phyloP scores from a whole-genome alignment of 306 rosid genomes.

The Dalbergia cultrata region DNA sequence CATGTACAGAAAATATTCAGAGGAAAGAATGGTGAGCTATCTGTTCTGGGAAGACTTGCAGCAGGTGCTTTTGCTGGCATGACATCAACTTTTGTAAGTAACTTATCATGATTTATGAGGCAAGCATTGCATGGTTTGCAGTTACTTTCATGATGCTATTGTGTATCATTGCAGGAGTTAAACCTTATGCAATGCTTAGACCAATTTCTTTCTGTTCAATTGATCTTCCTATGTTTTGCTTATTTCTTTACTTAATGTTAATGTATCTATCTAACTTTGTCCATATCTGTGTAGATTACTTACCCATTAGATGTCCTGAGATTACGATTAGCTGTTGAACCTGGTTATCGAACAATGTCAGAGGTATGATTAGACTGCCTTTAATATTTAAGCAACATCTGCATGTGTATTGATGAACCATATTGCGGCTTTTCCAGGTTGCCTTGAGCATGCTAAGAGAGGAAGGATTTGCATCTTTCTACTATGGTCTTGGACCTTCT shows the following conservation, averaged over 20 bases:
- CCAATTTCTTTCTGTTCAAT: constrained; percentile 11
- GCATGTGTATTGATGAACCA: constrained; percentile 34
- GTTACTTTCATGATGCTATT: constrained; percentile 6
- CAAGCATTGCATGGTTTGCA: constrained; percentile 13
- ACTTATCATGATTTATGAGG: constrained; percentile 29
- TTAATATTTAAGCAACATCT: constrained; percentile 32
- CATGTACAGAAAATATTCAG: constrained; percentile 73
- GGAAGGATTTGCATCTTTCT: constrained; percentile 86
- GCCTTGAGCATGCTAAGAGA: constrained; percentile 82
- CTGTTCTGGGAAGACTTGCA: constrained; percentile 90
- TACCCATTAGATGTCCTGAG: constrained; percentile 94
- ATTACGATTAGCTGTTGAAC: constrained; percentile 91
- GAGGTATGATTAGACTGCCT: constrained; percentile 62
- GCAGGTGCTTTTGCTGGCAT: constrained; percentile 99
- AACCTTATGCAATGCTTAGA: constrained; percentile 12
- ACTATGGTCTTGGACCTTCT: constrained; percentile 93
- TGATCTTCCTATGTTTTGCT: background rate
- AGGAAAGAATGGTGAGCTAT: constrained; percentile 77
- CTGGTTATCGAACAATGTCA: constrained; percentile 89
- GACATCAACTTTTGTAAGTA: constrained; percentile 94
- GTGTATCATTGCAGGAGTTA: constrained; percentile 10
- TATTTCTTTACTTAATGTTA: background rate
- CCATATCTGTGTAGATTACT: constrained; percentile 67
- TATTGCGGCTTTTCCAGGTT: constrained; percentile 68
- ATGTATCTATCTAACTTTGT: constrained; percentile 29